Evolutionary conservation across 2,329 filamentous ascomycete species (phyloP), one percentile per base, ranked within the genome.

Genomic region (Trichoderma guizhouense): DNA sequence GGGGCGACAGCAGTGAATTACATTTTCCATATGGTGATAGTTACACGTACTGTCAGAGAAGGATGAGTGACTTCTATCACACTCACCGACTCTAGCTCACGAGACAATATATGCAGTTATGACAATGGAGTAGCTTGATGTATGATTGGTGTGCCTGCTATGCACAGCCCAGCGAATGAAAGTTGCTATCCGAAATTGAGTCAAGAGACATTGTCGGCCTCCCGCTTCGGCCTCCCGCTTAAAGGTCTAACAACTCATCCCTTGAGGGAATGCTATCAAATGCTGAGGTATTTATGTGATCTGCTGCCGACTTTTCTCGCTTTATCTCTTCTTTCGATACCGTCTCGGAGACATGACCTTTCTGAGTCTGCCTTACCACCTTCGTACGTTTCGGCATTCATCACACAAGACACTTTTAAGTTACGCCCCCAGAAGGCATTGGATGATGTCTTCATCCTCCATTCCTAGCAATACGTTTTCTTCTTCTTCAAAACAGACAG

Each of bases 161-260:
- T 51, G 43, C 5, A 51, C 18, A 39, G 5, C 18, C 7, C 14
- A 12, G 14, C 21, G 5, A 26, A 28, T 36, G 18, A 21, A n/a
- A 8, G 63, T 28, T 6, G 14, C 9, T 34, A 61, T 24, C 28
- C 11, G 14, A 9, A 14, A 12, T 60, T 12, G 26, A 47, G 36
- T 61, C n/a, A 30, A 36, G 57, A 26, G 39, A 39, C n/a, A 39
- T 36, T 28, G 67, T n/a, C 8, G 67, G 67, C 67, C 67, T 69
- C 67, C 67, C 67, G 5, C 67, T 21, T 2, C 8, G 67, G 67
- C 67, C 67, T 69, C 67, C 67, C 67, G 5, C 67, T 21, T 2
- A 9, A 30, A 26, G 21, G 18, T 53, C 39, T 18, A 14, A 26
- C 30, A n/a, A 28, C 9, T 15, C 36, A 34, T 53, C 21, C 67